These are phyloP conservation scores for Carex arenaria DNA, from an alignment of 202 grass and related monocot species.

Conservation along the genomic window DNA sequence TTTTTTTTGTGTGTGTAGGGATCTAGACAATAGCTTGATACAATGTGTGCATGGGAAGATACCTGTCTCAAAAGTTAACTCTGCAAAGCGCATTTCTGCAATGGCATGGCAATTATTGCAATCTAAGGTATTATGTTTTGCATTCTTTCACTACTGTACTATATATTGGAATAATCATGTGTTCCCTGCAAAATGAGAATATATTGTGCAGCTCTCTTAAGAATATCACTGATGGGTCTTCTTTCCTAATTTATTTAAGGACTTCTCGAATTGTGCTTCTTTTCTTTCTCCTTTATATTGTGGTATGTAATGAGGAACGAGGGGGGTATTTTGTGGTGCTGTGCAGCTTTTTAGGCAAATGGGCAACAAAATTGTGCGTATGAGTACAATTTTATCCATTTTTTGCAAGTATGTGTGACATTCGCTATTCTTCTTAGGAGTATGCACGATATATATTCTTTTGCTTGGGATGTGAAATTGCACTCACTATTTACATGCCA, in stretches of 20 bases:
- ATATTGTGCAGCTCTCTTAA: conserved; percentile 13
- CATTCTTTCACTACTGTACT: conserved; percentile 28
- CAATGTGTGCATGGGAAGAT: conserved; percentile 86
- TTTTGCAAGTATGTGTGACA: background rate
- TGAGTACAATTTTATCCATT: background rate
- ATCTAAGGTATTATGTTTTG: conserved; percentile 51
- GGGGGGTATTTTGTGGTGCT: background rate
- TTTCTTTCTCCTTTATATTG: background rate
- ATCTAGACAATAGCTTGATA: conserved; percentile 77
- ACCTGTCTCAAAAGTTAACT: conserved; percentile 68
- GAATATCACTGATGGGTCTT: background rate
- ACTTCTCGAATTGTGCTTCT: background rate
- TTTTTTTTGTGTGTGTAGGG: conserved; percentile 41
- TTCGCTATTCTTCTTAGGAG: background rate
- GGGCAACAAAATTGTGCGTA: background rate
- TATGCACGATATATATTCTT: background rate
- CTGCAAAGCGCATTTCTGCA: conserved; percentile 77
- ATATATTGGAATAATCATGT: conserved; percentile 6
- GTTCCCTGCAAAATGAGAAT: conserved; percentile 11
- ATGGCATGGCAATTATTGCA: conserved; percentile 69
- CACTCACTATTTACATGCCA: background rate
- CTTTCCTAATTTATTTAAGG: background rate
- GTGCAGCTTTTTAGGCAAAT: background rate
- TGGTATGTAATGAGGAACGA: background rate
- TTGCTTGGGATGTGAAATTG: background rate